Evolutionary conservation across 257 asterid genomes (phyloP), one percentile per base, ranked within the genome.

Genomic region (Nicotiana otophora): DNA sequence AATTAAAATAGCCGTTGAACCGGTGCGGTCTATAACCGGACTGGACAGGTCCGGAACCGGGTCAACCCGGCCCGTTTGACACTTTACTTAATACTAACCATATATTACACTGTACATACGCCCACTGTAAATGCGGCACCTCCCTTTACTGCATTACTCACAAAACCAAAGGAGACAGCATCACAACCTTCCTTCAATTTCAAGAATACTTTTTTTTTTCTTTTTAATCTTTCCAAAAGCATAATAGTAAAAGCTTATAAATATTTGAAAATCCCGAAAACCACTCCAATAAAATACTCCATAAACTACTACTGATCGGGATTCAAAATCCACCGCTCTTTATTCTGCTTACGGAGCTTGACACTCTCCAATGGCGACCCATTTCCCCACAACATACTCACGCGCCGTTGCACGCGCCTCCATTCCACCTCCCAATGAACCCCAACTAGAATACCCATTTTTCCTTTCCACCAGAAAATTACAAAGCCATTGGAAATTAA

Each of bases 151-250:
- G 63, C 78, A 80, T 69, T 78, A 54, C 76, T 31, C 34, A 31
- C 34, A 81, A 19, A 4, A n/a, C 26, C 0, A 82, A 65, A 67
- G 85, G 83, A 53, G 87, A 77, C 88, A 85, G 95, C 90, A 92
- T 88, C 91, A 39, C 66, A 78, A 86, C 92, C 87, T 91, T 91
- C 84, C 97, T 89, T 89, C 89, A 79, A 86, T 85, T 85, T 86
- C 90, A 94, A 93, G 94, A 82, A 87, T 51, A 8, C 80, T 7
- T 74, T 23, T 70, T 65, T 61, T 20, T 2, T 60, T 6, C 5
- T 2, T 62, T 66, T 16, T 16, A 85, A 86, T 85, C 86, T 65
- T 77, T 30, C 51, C 14, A 58, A 46, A 55, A 10, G 4, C 14
- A 12, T 3, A 51, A 11, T 28, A 33, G 48, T 1, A 19, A 57